Percentiles rank a stretch among this genome's conserved stretches.
Evolutionary conservation across 2,329 filamentous ascomycete species (phyloP).

Genomic region (Lachnellula suecica): DNA sequence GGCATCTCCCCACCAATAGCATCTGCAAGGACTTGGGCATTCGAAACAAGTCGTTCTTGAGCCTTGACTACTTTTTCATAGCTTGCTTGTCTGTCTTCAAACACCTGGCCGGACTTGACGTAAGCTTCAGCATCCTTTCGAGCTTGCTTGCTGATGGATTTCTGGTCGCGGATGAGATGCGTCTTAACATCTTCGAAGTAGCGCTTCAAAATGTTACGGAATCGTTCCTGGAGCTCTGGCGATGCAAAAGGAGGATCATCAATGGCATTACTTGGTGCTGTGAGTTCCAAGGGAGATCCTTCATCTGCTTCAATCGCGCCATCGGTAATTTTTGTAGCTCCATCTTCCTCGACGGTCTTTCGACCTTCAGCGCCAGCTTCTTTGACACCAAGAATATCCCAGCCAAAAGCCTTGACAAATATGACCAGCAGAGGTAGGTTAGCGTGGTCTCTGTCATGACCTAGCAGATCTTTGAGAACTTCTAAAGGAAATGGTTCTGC

Average conservation of each 20-base stretch:
- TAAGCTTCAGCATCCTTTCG: slow-evolving; percentile 97
- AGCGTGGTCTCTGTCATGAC: slow-evolving; percentile 87
- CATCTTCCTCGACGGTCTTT: slow-evolving; percentile 81
- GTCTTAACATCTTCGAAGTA: slow-evolving; percentile 93
- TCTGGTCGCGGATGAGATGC: slow-evolving; percentile 88
- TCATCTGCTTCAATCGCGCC: slow-evolving; percentile 44
- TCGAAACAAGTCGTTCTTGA: slow-evolving; percentile 85
- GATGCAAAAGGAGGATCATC: slow-evolving; percentile 74
- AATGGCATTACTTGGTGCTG: slow-evolving; percentile 40
- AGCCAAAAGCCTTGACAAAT: slow-evolving; percentile 94
- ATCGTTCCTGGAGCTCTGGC: slow-evolving; percentile 78
- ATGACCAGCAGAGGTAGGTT: slow-evolving; percentile 90
- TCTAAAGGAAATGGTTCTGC: slow-evolving; percentile 94
- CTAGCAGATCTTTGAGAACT: slow-evolving; percentile 94
- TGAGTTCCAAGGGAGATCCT: slow-evolving; percentile 49
- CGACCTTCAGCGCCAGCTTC: slow-evolving; percentile 71
- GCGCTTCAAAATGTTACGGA: slow-evolving; percentile 78
- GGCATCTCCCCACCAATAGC: slow-evolving; percentile 90
- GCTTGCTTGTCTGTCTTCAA: slow-evolving; percentile 93
- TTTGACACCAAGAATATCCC: slow-evolving; percentile 88
- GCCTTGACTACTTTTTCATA: slow-evolving; percentile 92
- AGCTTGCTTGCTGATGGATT: slow-evolving; percentile 80
- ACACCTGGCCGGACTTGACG: slow-evolving; percentile 96
- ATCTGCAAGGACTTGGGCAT: slow-evolving; percentile 89
- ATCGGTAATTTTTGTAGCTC: slow-evolving; percentile 52